These are phyloP conservation scores for Eucalyptus viminalis DNA, from an alignment of 345 rosid species.

Conservation along the genomic window DNA sequence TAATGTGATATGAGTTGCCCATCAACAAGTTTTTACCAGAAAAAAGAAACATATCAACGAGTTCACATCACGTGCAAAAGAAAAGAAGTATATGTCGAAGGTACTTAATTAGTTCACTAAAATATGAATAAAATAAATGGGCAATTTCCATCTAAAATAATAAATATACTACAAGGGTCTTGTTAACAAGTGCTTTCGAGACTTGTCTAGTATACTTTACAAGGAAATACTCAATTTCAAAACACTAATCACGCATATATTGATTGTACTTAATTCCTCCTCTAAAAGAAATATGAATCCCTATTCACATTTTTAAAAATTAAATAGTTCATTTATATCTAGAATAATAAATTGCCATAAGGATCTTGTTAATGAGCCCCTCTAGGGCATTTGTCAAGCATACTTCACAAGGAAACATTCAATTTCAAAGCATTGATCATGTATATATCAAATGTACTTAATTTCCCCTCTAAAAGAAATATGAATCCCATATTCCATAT, in stretches of 20 bases:
- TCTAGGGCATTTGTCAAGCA: neutral
- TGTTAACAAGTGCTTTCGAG: rapidly evolving
- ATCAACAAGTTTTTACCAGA: neutral
- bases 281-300: neutral
- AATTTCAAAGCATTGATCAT: neutral
- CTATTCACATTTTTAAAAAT: neutral
- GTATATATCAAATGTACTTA: neutral
- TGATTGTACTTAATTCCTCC: neutral
- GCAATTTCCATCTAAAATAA: neutral
- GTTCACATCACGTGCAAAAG: neutral
- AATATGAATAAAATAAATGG: neutral
- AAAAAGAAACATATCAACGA: neutral
- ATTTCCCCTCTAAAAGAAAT: neutral
- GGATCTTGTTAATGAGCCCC: neutral
- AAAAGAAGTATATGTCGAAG: neutral
- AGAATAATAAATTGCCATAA: neutral
- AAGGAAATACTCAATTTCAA: no score
- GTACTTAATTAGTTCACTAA: neutral
- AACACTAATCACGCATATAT: no score
- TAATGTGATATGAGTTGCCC: neutral
- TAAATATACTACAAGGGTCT: neutral
- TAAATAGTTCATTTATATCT: neutral
- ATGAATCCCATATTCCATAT: neutral
- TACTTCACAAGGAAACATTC: neutral
- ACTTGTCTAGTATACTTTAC: neutral